Base-by-base conservation (phyloP, 2,329 filamentous ascomycete species). In the Myriangium duriaei region DNA sequence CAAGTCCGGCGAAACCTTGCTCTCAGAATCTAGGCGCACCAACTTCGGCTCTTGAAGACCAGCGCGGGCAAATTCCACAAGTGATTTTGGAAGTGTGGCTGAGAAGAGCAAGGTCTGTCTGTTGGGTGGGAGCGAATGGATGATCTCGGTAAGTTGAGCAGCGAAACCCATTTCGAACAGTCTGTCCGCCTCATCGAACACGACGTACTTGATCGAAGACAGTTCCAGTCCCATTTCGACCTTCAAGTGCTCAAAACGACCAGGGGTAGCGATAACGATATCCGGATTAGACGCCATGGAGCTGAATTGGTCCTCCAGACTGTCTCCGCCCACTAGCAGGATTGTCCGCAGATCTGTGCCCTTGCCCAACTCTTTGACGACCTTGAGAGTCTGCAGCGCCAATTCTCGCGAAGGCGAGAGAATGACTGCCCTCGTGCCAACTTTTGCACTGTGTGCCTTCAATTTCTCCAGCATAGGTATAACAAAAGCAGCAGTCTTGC, bases 101-200 rank as follows among this genome's bases (percentile, higher is more conserved):
- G 91, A 98, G 59, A 98, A 98, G 2, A 98, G 69, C 5, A 96
- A 65, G 3, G 87, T 98, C 56, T 98, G 91, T 42, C 92, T 73
- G 15, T 79, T 81, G 0, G 74, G 66, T 1, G 92, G 91, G 11
- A 98, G 65, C 0, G 86, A 82, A 53, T 94, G 78, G 36, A 98
- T 65, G 66, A 96, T 96, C 56, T 98, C 91, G 1, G 82, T 81
- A 49, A 98, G 67, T 54, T 98, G 91, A 3, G 83, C 78, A 4
- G 87, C 86, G 56, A 98, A 98, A 50, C 91, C 92, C 88, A 98
- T 95, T 56, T 98, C 91, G 59, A 98, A 98, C 13, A 98, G 68
- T 38, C 91, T 75, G 68, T 98, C 91, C 1, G 91, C 91, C 59
- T 98, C 91, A 56, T 98, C 91, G 47, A 98, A 98, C 6, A 98